phyloP scores from a whole-genome alignment of 202 grass and related monocot genomes.

The Sporobolus alterniflorus region DNA sequence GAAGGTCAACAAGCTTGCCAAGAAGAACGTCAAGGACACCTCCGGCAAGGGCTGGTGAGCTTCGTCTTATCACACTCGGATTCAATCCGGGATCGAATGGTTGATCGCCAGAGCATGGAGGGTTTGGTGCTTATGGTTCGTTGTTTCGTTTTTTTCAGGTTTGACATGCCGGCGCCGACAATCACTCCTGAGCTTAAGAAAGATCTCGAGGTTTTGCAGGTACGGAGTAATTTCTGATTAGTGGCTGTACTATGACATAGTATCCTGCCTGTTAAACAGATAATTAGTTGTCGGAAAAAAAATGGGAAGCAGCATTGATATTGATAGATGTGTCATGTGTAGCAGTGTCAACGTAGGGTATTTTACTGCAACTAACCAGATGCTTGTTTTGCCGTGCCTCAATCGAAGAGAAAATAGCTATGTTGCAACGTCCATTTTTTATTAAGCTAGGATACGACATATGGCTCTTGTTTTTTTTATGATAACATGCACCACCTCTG shows the following conservation, averaged over 20 bases:
- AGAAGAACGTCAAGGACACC: constrained; percentile 89
- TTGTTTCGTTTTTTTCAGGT: constrained; percentile 51
- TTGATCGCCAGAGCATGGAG: neutral
- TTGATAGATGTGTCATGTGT: neutral
- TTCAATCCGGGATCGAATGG: neutral
- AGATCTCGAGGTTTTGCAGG: constrained; percentile 91
- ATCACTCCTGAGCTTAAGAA: constrained; percentile 92
- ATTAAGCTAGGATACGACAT: neutral
- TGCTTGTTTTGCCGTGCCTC: neutral
- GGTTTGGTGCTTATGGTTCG: constrained; percentile 1
- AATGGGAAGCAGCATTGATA: neutral
- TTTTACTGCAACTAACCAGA: neutral
- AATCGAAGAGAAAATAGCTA: neutral
- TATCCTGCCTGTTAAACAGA: constrained; percentile 10
- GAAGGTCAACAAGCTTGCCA: constrained; percentile 72
- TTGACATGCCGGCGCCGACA: constrained; percentile 91
- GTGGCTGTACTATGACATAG: neutral
- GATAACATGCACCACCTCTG: neutral
- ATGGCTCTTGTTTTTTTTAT: neutral
- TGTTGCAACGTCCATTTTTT: neutral
- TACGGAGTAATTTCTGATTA: constrained; percentile 13
- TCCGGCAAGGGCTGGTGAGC: constrained; percentile 76
- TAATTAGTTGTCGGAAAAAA: neutral
- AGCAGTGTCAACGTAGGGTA: neutral
- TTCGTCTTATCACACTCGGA: neutral